Evolutionary conservation across 345 rosid genomes (phyloP).

Genomic region (Rhodamnia rubescens): DNA sequence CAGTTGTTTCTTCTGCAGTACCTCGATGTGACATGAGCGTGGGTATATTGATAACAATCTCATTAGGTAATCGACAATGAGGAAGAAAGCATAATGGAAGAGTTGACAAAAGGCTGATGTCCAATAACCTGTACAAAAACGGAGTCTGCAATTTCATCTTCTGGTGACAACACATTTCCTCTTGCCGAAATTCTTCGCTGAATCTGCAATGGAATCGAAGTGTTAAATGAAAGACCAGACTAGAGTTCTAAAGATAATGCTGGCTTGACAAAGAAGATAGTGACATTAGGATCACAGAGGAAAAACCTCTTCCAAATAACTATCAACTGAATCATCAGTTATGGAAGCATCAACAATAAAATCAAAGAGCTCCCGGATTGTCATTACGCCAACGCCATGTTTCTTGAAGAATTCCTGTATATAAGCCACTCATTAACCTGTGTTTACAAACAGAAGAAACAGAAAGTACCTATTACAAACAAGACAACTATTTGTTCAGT

Average conservation of each 20-base stretch:
- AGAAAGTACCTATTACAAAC: background rate
- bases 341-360: constrained; percentile 88
- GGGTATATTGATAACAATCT: background rate
- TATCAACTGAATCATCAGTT: constrained; percentile 63
- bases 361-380: constrained; percentile 83
- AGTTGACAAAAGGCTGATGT: background rate
- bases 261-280: background rate
- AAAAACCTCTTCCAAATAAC: constrained; percentile 78
- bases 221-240: background rate
- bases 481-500: background rate
- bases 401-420: constrained; percentile 81
- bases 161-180: constrained; percentile 52
- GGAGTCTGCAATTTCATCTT: constrained; percentile 90
- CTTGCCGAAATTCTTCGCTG: constrained; percentile 61
- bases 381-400: constrained; percentile 93
- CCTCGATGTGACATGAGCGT: no score
- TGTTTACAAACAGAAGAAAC: background rate
- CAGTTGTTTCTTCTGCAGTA: no score
- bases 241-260: background rate
- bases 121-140: constrained; percentile 79
- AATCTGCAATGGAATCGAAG: constrained; percentile 28
- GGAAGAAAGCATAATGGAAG: background rate
- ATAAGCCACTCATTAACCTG: background rate
- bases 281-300: background rate
- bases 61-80: background rate